A percentile compares a stretch with the other conserved stretches of the same genome.
Evolutionary conservation across 1,284 basidiomycete genomes (phyloP).

Genomic region (Trametes pubescens): DNA sequence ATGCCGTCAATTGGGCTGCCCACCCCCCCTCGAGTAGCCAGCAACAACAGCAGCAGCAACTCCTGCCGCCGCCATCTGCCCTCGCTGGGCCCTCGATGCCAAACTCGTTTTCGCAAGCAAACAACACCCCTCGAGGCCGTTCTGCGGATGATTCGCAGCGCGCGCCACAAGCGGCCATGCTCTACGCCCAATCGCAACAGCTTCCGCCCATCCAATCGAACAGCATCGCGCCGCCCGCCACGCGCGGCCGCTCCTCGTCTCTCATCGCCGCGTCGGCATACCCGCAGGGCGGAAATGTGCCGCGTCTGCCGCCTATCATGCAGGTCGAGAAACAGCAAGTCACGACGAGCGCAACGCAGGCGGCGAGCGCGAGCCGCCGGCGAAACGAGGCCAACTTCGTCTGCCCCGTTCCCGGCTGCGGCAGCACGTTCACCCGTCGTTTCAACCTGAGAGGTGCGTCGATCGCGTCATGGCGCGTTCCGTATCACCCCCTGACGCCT

Average conservation of each 20-base stretch:
- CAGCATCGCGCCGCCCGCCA: conserved; percentile 20
- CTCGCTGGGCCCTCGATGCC: conserved; percentile 34
- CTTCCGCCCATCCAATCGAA: conserved; percentile 32
- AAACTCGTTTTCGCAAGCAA: conserved; percentile 14
- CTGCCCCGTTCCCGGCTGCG: conserved; percentile 95
- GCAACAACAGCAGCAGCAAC: conserved; percentile 23
- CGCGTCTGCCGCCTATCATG: conserved; percentile 80
- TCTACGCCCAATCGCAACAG: conserved; percentile 38
- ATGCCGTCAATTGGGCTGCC: conserved; percentile 31
- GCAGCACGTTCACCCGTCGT: conserved; percentile 91
- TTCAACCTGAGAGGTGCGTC: conserved; percentile 82
- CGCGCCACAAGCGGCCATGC: conserved; percentile 38
- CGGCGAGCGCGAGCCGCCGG: conserved; percentile 88
- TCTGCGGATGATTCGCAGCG: conserved; percentile 38
- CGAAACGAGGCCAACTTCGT: conserved; percentile 92
- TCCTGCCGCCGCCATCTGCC: conserved; percentile 25
- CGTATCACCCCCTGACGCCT: conserved; percentile 8
- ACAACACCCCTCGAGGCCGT: conserved; percentile 21
- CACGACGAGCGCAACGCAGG: conserved; percentile 93
- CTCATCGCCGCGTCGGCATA: conserved; percentile 27
- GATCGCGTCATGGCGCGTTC: conserved; percentile 16
- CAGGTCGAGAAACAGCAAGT: conserved; percentile 93
- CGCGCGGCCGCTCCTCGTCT: conserved; percentile 27
- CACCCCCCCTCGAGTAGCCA: conserved; percentile 21
- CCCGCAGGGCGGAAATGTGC: conserved; percentile 51